phyloP scores from a whole-genome alignment of 2,329 filamentous ascomycete species.

The Juglanconis sp. region DNA sequence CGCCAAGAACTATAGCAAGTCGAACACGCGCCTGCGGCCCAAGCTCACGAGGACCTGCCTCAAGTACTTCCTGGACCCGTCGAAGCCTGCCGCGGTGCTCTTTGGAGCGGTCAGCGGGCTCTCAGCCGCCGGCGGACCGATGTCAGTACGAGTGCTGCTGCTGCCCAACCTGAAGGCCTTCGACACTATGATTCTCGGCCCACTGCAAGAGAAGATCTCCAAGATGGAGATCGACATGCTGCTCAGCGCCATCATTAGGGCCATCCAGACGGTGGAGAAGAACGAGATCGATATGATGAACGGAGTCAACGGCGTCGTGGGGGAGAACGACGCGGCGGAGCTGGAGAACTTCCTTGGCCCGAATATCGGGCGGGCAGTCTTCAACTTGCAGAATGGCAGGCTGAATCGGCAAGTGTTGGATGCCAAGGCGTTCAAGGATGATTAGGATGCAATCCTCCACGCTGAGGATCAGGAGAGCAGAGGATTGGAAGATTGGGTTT shows the following conservation, averaged over 20 bases:
- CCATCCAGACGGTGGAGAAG: conserved; percentile 43
- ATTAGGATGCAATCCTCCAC: conserved; percentile 30
- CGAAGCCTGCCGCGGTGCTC: conserved; percentile 76
- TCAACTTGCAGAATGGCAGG: conserved; percentile 41
- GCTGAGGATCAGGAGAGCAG: conserved; percentile 21
- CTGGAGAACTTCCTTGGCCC: conserved; percentile 55
- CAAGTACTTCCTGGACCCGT: conserved; percentile 85
- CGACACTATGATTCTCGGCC: conserved; percentile 50
- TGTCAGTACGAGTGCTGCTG: conserved; percentile 55
- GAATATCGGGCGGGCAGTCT: conserved; percentile 49
- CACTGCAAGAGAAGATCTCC: conserved; percentile 44
- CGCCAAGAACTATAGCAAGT: conserved; percentile 74
- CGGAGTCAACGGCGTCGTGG: conserved; percentile 31
- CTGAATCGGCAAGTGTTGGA: conserved; percentile 52
- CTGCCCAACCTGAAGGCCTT: conserved; percentile 55
- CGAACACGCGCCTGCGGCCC: conserved; percentile 78
- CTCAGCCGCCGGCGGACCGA: conserved; percentile 67
- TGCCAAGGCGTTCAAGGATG: conserved; percentile 45
- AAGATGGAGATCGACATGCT: conserved; percentile 52
- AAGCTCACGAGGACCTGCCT: conserved; percentile 90
- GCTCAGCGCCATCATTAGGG: conserved; percentile 53
- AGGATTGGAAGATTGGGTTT: conserved; percentile 17
- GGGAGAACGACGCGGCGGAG: conserved; percentile 39
- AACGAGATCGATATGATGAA: conserved; percentile 33
- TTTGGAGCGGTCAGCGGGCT: conserved; percentile 86